Percentiles rank a stretch among this genome's conserved stretches.
Evolutionary conservation across 768 basidiomycete genomes (phyloP).

Genomic region (Naganishia friedmannii): DNA sequence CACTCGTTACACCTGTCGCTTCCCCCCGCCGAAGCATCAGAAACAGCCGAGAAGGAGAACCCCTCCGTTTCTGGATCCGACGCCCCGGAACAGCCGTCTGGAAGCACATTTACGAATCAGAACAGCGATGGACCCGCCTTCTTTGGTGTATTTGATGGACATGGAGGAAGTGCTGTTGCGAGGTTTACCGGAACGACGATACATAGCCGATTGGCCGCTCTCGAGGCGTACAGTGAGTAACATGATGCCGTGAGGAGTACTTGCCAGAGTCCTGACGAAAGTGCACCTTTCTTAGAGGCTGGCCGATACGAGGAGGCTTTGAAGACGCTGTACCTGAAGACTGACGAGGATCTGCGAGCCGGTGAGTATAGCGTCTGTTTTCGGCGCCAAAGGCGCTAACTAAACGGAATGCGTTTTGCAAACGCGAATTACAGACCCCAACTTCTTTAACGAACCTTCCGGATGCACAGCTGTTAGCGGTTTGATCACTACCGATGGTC

Average conservation of each 20-base stretch:
- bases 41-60: constrained; percentile 32
- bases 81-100: constrained; percentile 45
- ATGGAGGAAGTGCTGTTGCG: constrained; percentile 63
- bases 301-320: constrained; percentile 71
- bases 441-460: constrained; percentile 83
- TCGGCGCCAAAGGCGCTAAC: not conserved
- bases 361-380: constrained; percentile 55
- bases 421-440: constrained; percentile 62
- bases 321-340: constrained; percentile 85
- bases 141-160: constrained; percentile 97
- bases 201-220: constrained; percentile 42
- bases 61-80: constrained; percentile 23
- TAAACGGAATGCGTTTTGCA: constrained; percentile 27
- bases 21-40: constrained; percentile 38
- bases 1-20: constrained; percentile 74
- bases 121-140: constrained; percentile 59
- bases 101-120: constrained; percentile 52
- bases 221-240: constrained; percentile 49
- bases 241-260: not conserved
- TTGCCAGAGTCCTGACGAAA: not conserved
- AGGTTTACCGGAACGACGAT: constrained; percentile 50
- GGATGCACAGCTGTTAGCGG: constrained; percentile 94
- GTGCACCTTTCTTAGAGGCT: constrained; percentile 32
- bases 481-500: constrained; percentile 70
- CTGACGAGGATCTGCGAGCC: constrained; percentile 86